Base-by-base conservation (phyloP, 1,284 basidiomycete species). In the Tilletia walkeri region DNA sequence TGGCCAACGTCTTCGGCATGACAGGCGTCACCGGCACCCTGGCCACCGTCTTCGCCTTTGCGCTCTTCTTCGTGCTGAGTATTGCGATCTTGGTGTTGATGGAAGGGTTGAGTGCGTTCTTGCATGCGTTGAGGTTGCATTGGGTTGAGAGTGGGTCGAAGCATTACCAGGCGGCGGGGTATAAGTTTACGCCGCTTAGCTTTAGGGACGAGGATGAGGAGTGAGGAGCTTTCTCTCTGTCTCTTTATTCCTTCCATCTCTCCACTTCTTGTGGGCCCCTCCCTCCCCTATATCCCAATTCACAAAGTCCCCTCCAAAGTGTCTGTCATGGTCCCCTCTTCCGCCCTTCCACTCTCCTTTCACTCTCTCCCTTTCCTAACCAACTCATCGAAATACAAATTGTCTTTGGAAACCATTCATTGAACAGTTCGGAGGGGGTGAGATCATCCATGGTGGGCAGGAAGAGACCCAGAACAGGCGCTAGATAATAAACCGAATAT, bases 71-170 rank as follows among this genome's bases (percentile, higher is more conserved):
- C 84, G 78, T 71, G 9, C 81, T 90, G 75, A 98, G 95, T 1
- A 86, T 96, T 75, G 84, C 79, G 47, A 81, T 85, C 71, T 76
- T 83, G 65, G 95, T 93, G 88, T 83, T 95, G 79, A 97, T 97
- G 92, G 94, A 93, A 89, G 93, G 93, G 77, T 71, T 90, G 86
- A 73, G 72, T 65, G 82, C 82, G 41, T 97, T 98, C 86, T 85
- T 99, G 80, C 95, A 99, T 84, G 95, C 95, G 7, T 88, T 99
- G 74, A 91, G 96, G 85, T 88, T 99, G 78, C 95, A 97, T 85
- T 98, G 95, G 94, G 95, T 97, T 75, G 95, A 98, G 65, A 50
- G 45, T 30, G 65, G 65, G 86, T 94, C 93, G 86, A 98, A 98
- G 88, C 93, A 95, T 84, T 97, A 92, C 85, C 90, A 91, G 85